These are phyloP conservation scores for Botryosphaeria dothidea DNA, from an alignment of 2,329 filamentous ascomycete genomes.

Conservation along the genomic window DNA sequence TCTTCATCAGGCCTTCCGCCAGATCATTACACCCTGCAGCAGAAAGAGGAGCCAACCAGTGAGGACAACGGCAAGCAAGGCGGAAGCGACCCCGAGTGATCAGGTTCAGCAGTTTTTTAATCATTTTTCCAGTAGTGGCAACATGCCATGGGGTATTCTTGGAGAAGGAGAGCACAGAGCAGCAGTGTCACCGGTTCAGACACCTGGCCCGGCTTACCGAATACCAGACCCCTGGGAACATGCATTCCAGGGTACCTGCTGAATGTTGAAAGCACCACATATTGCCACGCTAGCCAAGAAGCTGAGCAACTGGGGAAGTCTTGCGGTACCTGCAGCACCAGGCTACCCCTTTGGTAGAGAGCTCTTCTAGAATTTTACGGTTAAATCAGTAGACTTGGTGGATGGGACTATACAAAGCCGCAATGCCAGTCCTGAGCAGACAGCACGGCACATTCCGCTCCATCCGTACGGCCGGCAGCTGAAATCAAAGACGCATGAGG, in stretches of 20 bases:
- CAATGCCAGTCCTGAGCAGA: neutral
- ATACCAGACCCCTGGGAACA: neutral
- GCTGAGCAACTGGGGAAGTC: neutral
- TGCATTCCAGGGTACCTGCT: neutral
- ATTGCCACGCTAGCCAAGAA: neutral
- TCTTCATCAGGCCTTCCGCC: too few species aligned
- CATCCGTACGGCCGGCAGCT: neutral
- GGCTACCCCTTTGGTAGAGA: neutral
- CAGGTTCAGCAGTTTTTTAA: neutral
- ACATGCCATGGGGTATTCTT: neutral
- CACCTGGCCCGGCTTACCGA: neutral
- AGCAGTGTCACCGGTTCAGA: neutral
- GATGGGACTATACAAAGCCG: neutral
- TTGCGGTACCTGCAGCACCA: neutral
- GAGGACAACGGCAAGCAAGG: neutral
- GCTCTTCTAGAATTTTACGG: conserved; percentile 5
- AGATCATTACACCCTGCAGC: neutral
- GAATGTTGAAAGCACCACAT: neutral
- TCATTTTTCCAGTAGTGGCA: neutral
- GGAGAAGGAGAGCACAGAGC: neutral
- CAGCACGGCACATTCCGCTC: neutral
- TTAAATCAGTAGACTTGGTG: neutral
- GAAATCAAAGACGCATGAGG: neutral
- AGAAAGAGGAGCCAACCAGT: neutral
- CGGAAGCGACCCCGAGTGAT: neutral